Base-by-base conservation (phyloP, 2,329 filamentous ascomycete species). In the Exophiala alcalophila region DNA sequence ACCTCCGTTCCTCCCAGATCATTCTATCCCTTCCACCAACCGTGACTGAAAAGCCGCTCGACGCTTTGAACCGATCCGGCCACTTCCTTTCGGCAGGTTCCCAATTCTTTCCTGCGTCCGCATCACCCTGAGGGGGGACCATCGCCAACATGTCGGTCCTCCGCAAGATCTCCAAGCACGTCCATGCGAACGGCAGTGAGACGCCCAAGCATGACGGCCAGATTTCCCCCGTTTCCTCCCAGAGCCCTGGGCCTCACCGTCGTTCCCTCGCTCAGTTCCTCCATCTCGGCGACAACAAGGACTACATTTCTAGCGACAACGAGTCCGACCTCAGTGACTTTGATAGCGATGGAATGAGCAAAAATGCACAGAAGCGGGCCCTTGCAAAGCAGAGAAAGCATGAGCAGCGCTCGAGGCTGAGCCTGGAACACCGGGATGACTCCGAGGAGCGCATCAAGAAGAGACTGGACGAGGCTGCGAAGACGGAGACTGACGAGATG, bases 401-500 rank as follows among this genome's bases (percentile, higher is more conserved):
- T 19, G 59, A 63, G 37, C 60, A 62, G 25, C 61, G 60, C 7
- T 65, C 61, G 23, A 65, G 68, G 6, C 58, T 69, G 31, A 71
- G 66, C 47, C 64, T 67, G 44, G 67, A 71, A 44, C 60, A 63
- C n/a, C 60, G 62, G 31, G 64, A 65, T 14, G 64, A 66, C 29
- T 65, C 63, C 9, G 65, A 67, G 39, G 63, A 61, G 39, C 61
- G 59, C 15, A 57, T 59, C 36, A 62, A 61, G 37, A 61, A 67
- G 50, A 63, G 71, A 58, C 59, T 69, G 65, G 60, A 72, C 63
- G 61, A 69, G 62, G 76, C 78, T 0, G 61, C 62, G 8, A 65
- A 66, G 16, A 72, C 77, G 40, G 73, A 82, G 60, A 78, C 78
- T 0, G 64, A 72, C 2, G 78, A 80, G 44, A 77, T 79, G 65